phyloP scores from a whole-genome alignment of 139 green algal genomes.

The Chlamydomonas applanata region DNA sequence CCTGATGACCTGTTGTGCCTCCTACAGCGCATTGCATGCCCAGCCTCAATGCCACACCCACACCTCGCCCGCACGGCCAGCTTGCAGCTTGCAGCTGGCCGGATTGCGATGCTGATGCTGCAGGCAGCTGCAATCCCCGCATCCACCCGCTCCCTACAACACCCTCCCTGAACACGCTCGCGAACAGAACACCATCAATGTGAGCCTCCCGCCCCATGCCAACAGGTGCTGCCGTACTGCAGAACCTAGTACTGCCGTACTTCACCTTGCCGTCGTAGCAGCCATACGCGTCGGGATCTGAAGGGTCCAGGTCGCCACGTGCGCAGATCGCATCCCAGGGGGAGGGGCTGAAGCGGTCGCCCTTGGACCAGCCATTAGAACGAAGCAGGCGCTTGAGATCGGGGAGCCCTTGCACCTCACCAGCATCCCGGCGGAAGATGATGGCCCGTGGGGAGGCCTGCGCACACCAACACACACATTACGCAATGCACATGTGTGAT shows the following conservation, averaged over 20 bases:
- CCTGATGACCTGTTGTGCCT: too few relatives aligned
- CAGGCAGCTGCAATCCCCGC: too few relatives aligned
- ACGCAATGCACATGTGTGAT: conserved; percentile 6
- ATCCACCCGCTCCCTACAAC: too few relatives aligned
- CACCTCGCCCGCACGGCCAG: too few relatives aligned
- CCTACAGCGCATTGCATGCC: too few relatives aligned
- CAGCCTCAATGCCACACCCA: too few relatives aligned
- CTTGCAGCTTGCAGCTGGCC: too few relatives aligned
- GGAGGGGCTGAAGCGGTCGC: conserved; percentile 8
- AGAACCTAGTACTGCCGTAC: conserved; percentile 1
- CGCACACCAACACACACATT: conserved; percentile 55
- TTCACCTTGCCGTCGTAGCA: conserved; percentile 72
- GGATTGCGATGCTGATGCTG: too few relatives aligned
- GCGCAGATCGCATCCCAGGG: conserved; percentile 60
- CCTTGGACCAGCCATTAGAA: conserved; percentile 53
- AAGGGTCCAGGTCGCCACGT: conserved; percentile 57
- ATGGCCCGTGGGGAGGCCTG: conserved; percentile 57
- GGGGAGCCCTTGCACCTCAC: conserved; percentile 31
- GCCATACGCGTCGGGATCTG: conserved; percentile 38
- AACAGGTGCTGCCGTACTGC: background rate
- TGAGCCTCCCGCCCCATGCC: too few relatives aligned
- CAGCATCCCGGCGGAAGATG: conserved; percentile 64
- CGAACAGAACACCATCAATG: too few relatives aligned
- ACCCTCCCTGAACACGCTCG: too few relatives aligned
- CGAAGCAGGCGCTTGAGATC: conserved; percentile 62